These are phyloP conservation scores for Nemania bipapillata DNA, from an alignment of 2,329 filamentous ascomycete species.

Conservation along the genomic window DNA sequence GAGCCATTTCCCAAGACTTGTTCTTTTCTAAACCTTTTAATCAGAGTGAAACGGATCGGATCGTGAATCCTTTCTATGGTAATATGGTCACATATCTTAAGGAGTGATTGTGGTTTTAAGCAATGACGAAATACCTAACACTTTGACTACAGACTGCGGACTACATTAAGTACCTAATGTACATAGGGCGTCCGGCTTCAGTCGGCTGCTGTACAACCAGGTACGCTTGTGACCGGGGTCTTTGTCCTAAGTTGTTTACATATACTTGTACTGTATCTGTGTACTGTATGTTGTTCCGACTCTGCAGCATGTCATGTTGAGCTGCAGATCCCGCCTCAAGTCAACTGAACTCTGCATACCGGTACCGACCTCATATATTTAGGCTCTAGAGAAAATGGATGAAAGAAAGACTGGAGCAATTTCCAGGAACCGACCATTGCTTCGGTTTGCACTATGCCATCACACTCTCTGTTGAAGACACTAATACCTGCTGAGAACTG, in stretches of 20 bases:
- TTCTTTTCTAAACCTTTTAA: too few species aligned
- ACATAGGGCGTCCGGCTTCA: too few species aligned
- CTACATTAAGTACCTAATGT: neutral
- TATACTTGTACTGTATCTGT: neutral
- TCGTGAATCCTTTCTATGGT: too few species aligned
- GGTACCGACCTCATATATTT: neutral
- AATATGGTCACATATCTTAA: too few species aligned
- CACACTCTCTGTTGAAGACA: neutral
- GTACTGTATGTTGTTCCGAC: neutral
- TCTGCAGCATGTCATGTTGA: neutral
- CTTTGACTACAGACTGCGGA: neutral
- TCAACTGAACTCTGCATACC: neutral
- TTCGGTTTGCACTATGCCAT: neutral
- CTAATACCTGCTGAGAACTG: too few species aligned
- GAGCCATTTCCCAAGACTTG: too few species aligned
- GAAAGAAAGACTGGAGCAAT: neutral
- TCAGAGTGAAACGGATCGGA: neutral
- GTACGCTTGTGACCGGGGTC: conserved; percentile 8
- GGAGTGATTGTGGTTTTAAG: too few species aligned
- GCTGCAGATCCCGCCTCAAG: conserved; percentile 10
- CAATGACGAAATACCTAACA: conserved; percentile 6
- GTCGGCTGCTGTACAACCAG: neutral
- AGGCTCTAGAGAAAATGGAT: neutral
- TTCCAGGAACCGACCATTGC: neutral
- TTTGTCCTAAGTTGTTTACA: neutral